Conservation (phyloP, 192 early-diverging fungal genomes). For the Backusella westeae region DNA sequence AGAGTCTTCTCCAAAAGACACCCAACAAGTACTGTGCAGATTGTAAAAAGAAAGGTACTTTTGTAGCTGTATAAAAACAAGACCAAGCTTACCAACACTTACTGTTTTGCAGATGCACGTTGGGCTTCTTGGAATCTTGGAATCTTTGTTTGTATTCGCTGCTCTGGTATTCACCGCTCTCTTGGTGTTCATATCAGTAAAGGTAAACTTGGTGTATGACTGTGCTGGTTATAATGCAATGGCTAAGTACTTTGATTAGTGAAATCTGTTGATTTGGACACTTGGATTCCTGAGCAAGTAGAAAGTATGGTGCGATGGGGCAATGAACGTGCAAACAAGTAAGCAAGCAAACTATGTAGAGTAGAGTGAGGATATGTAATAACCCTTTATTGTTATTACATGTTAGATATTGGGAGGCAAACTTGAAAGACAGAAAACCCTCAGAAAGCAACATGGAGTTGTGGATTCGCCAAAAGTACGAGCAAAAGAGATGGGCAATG, state of each 20-base stretch:
- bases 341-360: slow-evolving; percentile 17
- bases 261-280: slow-evolving; percentile 82
- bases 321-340: slow-evolving; percentile 67
- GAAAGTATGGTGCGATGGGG: slow-evolving; percentile 81
- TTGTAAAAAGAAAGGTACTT: slow-evolving; percentile 72
- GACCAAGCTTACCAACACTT: neutral
- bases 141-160: slow-evolving; percentile 60
- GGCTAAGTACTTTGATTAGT: slow-evolving; percentile 42
- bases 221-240: neutral
- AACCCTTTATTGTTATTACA: neutral
- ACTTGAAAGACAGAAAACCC: slow-evolving; percentile 42
- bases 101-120: slow-evolving; percentile 54
- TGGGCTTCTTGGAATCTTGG: slow-evolving; percentile 70
- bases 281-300: slow-evolving; percentile 78
- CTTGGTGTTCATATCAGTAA: slow-evolving; percentile 85
- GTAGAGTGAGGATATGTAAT: neutral
- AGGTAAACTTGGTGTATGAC: slow-evolving; percentile 44
- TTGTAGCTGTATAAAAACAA: neutral
- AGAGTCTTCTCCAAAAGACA: slow-evolving; percentile 63
- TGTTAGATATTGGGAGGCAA: slow-evolving; percentile 54
- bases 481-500: slow-evolving; percentile 71
- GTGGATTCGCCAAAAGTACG: slow-evolving; percentile 81
- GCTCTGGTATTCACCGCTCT: slow-evolving; percentile 75
- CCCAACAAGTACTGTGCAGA: slow-evolving; percentile 80
- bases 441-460: slow-evolving; percentile 59